Conservation (phyloP, 2,329 filamentous ascomycete genomes). For the Alternaria consortialis region DNA sequence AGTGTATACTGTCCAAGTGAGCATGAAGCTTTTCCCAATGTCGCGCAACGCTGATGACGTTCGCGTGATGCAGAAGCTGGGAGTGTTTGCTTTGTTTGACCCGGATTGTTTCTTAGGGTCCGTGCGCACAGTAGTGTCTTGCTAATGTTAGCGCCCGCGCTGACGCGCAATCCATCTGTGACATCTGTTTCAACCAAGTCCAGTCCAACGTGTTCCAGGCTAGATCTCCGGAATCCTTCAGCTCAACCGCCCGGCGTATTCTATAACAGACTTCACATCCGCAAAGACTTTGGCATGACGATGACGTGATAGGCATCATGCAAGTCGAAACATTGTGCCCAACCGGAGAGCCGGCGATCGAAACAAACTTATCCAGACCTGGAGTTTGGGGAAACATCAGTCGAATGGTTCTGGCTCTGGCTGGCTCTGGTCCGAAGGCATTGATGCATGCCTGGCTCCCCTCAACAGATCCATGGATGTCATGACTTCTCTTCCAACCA, state of each 20-base stretch:
- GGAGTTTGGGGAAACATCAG: slow-evolving; percentile 11
- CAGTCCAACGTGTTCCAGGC: slow-evolving; percentile 9
- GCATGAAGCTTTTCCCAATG: not conserved
- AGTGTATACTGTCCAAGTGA: slow-evolving; percentile 1
- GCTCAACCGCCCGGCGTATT: slow-evolving; percentile 8
- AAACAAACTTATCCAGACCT: slow-evolving; percentile 2
- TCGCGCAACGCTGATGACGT: slow-evolving; percentile 25
- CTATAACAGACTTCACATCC: slow-evolving; percentile 4
- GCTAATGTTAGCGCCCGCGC: slow-evolving; percentile 13
- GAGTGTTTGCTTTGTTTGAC: slow-evolving; percentile 16
- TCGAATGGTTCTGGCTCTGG: not conserved
- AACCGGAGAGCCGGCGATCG: slow-evolving; percentile 8
- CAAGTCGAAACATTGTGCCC: slow-evolving; percentile 8
- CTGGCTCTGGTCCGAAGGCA: not conserved
- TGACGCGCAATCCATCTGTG: slow-evolving; percentile 22
- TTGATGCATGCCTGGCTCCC: slow-evolving; percentile 14
- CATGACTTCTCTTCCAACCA: slow-evolving; percentile 21
- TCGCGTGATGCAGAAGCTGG: slow-evolving; percentile 17
- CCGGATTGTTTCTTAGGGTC: slow-evolving; percentile 5
- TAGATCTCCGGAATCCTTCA: slow-evolving; percentile 8
- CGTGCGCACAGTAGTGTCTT: not conserved
- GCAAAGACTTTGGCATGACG: not conserved
- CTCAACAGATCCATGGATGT: slow-evolving; percentile 23
- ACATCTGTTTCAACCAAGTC: slow-evolving; percentile 21
- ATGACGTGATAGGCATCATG: not conserved